Evolutionary conservation across 2,329 filamentous ascomycete species (phyloP).

Genomic region (Botryotinia convoluta): DNA sequence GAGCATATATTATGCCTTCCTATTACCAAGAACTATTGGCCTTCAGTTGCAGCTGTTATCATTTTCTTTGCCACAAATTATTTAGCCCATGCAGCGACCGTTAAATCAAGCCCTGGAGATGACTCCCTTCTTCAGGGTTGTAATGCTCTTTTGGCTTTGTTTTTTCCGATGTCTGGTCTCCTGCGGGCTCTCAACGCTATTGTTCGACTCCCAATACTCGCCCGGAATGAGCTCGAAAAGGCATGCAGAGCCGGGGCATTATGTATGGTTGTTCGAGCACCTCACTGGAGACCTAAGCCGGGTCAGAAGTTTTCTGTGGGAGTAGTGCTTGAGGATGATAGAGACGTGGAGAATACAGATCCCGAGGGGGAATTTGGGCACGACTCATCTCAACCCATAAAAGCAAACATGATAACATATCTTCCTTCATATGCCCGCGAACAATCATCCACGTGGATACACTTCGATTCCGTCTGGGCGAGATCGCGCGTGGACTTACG

Average conservation of each 20-base stretch:
- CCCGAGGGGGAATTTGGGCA: neutral
- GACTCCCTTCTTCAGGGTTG: slow-evolving; percentile 2
- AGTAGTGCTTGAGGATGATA: neutral
- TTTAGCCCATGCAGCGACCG: slow-evolving; percentile 32
- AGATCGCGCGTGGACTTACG: neutral
- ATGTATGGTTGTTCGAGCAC: slow-evolving; percentile 29
- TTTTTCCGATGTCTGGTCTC: slow-evolving; percentile 27
- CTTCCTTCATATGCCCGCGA: slow-evolving; percentile 6
- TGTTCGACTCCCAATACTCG: neutral
- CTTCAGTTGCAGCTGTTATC: slow-evolving; percentile 24
- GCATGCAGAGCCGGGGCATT: slow-evolving; percentile 30
- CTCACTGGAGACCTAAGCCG: slow-evolving; percentile 22
- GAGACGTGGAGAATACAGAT: neutral
- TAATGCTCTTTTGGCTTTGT: slow-evolving; percentile 15
- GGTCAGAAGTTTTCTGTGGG: slow-evolving; percentile 11
- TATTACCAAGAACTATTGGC: neutral
- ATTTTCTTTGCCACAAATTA: slow-evolving; percentile 35
- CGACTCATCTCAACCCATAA: neutral
- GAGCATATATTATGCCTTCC: neutral
- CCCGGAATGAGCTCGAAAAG: slow-evolving; percentile 6
- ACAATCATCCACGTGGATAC: neutral
- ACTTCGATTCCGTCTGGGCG: slow-evolving; percentile 1
- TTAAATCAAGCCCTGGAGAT: slow-evolving; percentile 28
- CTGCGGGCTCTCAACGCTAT: slow-evolving; percentile 24
- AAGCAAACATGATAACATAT: slow-evolving; percentile 8